Evolutionary conservation across 805 yeast species (phyloP).

Genomic region (Brettanomyces bruxellensis): DNA sequence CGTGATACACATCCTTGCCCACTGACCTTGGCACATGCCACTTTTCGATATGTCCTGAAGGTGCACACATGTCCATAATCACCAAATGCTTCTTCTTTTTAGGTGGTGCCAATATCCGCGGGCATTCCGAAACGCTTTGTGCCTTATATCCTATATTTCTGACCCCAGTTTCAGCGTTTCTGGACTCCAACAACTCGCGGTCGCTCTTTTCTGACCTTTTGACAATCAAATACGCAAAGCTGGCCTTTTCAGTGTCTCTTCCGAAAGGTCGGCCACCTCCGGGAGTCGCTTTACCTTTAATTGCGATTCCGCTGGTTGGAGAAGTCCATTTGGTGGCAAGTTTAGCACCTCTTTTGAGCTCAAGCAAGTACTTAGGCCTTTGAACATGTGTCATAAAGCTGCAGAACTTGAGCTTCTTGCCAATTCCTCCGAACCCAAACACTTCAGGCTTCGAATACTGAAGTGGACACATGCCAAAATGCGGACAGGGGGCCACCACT

Average conservation of each 20-base stretch:
- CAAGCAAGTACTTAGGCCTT: constrained; percentile 74
- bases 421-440: constrained; percentile 43
- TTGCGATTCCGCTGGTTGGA: constrained; percentile 48
- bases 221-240: constrained; percentile 65
- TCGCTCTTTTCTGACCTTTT: constrained; percentile 45
- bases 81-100: constrained; percentile 77
- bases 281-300: constrained; percentile 30
- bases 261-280: constrained; percentile 61
- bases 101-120: constrained; percentile 68
- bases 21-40: constrained; percentile 81
- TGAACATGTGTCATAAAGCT: constrained; percentile 60
- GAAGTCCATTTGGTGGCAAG: constrained; percentile 66
- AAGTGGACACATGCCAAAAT: constrained; percentile 78
- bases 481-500: constrained; percentile 85
- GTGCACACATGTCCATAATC: constrained; percentile 65
- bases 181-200: constrained; percentile 7
- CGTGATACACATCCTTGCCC: constrained; percentile 71
- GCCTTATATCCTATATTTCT: constrained; percentile 22
- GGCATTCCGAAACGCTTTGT: constrained; percentile 39
- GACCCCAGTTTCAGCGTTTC: constrained; percentile 8
- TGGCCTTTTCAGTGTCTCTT: constrained; percentile 59
- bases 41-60: constrained; percentile 71
- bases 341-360: constrained; percentile 72
- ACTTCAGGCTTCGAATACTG: constrained; percentile 68
- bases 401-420: constrained; percentile 64